Evolutionary conservation across 768 basidiomycete species (phyloP).

Genomic region (Mycena galopus): DNA sequence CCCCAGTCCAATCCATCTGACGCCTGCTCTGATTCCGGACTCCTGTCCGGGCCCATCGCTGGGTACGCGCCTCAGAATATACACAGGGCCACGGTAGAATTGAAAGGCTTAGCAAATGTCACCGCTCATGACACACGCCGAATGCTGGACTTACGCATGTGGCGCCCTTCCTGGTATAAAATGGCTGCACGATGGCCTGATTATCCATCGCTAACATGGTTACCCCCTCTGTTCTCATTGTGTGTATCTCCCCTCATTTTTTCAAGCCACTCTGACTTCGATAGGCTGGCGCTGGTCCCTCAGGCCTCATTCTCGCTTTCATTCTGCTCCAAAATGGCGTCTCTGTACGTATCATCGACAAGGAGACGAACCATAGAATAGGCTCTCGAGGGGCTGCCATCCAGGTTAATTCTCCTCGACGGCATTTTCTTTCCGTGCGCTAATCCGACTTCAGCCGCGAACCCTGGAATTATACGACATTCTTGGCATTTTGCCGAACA

Average conservation of each 20-base stretch:
- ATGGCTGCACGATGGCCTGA: too few species aligned
- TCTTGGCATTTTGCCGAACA: constrained; percentile 39
- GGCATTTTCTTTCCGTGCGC: neutral
- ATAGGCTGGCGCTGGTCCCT: constrained; percentile 36
- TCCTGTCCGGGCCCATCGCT: too few species aligned
- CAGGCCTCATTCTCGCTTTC: constrained; percentile 49
- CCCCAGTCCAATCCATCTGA: too few species aligned
- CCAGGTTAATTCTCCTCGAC: constrained; percentile 30
- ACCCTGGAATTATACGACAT: constrained; percentile 42
- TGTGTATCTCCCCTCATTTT: neutral
- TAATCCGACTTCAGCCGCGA: constrained; percentile 38
- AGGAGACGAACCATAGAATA: constrained; percentile 32
- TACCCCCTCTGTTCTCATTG: constrained; percentile 14
- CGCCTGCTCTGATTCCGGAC: too few species aligned
- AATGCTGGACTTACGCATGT: too few species aligned
- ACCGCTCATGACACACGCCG: too few species aligned
- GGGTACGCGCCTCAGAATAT: too few species aligned
- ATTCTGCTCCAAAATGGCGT: constrained; percentile 46
- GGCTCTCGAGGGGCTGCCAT: constrained; percentile 45
- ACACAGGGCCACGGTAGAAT: too few species aligned
- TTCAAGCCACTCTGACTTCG: neutral
- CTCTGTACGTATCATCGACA: constrained; percentile 51
- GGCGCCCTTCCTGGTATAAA: too few species aligned
- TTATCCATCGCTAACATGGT: neutral
- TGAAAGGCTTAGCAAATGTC: too few species aligned